A percentile compares a stretch with the other conserved stretches of the same genome.
Conservation (phyloP, 768 basidiomycete species). For the Phlebiopsis gigantea region DNA sequence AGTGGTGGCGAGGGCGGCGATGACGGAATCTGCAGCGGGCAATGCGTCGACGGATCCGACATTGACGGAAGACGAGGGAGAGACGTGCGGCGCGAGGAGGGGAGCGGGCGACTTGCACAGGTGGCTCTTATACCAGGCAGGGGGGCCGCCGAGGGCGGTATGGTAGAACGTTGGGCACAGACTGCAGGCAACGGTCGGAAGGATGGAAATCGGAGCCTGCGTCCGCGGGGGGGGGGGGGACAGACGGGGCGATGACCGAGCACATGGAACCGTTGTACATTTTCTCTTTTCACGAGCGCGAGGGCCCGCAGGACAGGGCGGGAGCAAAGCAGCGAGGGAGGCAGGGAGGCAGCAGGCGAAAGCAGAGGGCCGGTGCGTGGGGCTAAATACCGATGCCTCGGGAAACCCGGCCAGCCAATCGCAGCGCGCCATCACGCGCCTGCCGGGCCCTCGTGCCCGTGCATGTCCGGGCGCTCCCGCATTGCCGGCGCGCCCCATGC, state of each 20-base stretch:
- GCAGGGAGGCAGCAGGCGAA: conserved; percentile 1
- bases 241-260: not conserved
- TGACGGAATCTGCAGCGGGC: not conserved
- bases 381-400: conserved; percentile 16
- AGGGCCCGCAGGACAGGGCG: not conserved
- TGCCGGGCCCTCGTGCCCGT: not conserved
- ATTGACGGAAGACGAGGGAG: not conserved
- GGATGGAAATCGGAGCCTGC: not conserved
- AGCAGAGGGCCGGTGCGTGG: not conserved
- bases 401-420: conserved; percentile 14
- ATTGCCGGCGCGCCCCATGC: conserved; percentile 1
- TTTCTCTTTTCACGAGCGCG: not conserved
- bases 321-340: not conserved
- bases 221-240: not conserved
- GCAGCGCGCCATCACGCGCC: conserved; percentile 1
- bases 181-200: not conserved
- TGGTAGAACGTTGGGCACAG: not conserved
- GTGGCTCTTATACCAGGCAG: not conserved
- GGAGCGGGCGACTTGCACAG: not conserved
- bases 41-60: not conserved
- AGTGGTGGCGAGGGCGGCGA: not conserved
- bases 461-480: conserved; percentile 6
- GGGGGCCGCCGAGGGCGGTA: not conserved
- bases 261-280: not conserved
- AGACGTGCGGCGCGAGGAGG: not conserved